Evolutionary conservation across 1,284 basidiomycete species (phyloP), one percentile per base, ranked within the genome.

Genomic region (Boletus calvinii): DNA sequence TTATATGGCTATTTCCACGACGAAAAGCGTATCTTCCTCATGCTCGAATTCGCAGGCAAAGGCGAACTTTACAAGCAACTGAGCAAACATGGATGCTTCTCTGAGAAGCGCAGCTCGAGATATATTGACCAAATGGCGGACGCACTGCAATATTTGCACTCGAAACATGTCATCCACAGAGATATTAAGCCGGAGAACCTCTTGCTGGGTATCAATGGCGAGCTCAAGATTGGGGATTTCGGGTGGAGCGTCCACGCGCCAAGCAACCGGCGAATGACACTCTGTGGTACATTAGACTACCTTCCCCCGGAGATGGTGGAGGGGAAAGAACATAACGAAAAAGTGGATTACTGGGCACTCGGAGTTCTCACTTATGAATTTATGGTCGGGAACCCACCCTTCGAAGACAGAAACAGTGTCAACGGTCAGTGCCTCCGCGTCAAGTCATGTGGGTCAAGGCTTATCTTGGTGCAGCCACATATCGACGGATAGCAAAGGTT

Each of bases 121-220:
- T 99, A 99, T 72, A 90, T 98, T 61, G 91, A 94, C 61, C 97
- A 99, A 71, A 98, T 99, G 94, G 91, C 96, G 13, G 97, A 99
- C 68, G 97, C 96, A 1, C 76, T 99, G 40, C 77, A 77, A 9
- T 99, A 99, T 68, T 79, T 99, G 3, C 97, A 99, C 70, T 77
- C 80, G 52, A 99, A 99, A 69, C 95, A 99, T 66, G 93, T 99
- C 60, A 99, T 99, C 54, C 97, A 99, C 68, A 86, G 97, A 22
- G 97, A 99, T 66, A 99, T 99, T 77, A 99, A 99, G 72, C 97
- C 97, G 0, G 97, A 98, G 74, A 99, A 99, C 68, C 73, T 99
- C 46, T 79, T 99, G 8, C 76, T 99, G 9, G 96, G 95, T 13
- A 85, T 99, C 63, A 92, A 94, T 59, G 97, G 96, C 40, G 96